Conservation (phyloP, 805 yeast genomes). For the Candida silvicultrix region DNA sequence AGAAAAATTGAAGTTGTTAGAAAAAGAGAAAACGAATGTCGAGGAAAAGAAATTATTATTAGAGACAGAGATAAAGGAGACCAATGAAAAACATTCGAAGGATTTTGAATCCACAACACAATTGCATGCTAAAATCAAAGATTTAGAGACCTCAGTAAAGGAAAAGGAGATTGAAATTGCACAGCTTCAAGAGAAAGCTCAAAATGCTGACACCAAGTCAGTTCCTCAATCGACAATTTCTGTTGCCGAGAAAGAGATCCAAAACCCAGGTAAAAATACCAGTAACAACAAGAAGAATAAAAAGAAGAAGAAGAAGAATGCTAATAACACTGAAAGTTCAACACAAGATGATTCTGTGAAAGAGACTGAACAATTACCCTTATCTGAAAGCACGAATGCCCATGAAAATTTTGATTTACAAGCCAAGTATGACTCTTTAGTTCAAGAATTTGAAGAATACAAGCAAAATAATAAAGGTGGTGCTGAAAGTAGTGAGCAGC, state of each 20-base stretch:
- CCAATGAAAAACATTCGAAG: slow-evolving; percentile 7
- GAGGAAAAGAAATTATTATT: too few relatives aligned
- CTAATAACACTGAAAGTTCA: background rate
- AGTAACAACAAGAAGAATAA: slow-evolving; percentile 1
- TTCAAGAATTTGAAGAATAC: slow-evolving; percentile 4
- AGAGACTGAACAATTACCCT: background rate
- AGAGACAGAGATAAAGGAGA: too few relatives aligned
- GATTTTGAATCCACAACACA: too few relatives aligned
- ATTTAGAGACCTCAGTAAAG: too few relatives aligned
- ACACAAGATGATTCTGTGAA: background rate
- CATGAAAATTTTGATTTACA: slow-evolving; percentile 1
- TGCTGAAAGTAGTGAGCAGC: background rate
- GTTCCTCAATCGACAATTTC: background rate
- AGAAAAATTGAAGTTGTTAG: too few relatives aligned
- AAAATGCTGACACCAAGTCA: background rate
- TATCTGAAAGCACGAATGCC: too few relatives aligned
- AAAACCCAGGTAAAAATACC: background rate
- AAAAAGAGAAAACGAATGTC: too few relatives aligned
- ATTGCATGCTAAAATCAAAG: too few relatives aligned
- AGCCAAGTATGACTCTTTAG: slow-evolving; percentile 6
- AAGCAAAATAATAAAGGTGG: slow-evolving; percentile 5
- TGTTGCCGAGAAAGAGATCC: background rate
- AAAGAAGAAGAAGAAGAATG: slow-evolving; percentile 1
- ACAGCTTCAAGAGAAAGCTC: background rate
- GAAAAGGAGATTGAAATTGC: background rate